Conservation (phyloP, 2,329 filamentous ascomycete genomes). For the Phoma herbarum region DNA sequence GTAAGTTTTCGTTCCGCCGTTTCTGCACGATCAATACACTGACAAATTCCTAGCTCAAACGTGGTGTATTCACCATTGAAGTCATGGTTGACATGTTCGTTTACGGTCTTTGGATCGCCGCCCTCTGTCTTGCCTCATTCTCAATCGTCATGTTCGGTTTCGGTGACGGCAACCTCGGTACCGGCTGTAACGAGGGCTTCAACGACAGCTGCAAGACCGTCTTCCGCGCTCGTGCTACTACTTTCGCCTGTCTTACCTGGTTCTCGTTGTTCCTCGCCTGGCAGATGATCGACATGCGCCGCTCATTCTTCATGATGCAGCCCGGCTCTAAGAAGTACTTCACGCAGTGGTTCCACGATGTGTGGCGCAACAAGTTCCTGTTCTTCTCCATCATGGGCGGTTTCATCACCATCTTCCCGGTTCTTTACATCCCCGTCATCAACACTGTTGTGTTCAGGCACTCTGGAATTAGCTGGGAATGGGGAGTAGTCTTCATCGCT, state of each 20-base stretch:
- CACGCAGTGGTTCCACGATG: constrained; percentile 69
- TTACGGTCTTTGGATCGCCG: constrained; percentile 47
- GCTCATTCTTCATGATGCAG: constrained; percentile 78
- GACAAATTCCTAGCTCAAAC: constrained; percentile 38
- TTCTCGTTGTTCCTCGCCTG: constrained; percentile 79
- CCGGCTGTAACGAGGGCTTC: constrained; percentile 44
- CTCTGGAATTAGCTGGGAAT: constrained; percentile 72
- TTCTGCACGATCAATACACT: constrained; percentile 9
- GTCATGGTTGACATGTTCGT: constrained; percentile 49
- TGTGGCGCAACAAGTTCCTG: constrained; percentile 75
- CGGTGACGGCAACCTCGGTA: constrained; percentile 44
- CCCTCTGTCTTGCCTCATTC: constrained; percentile 46
- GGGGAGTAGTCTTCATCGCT: constrained; percentile 72
- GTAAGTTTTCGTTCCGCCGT: constrained; percentile 26
- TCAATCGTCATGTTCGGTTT: constrained; percentile 47
- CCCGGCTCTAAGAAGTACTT: constrained; percentile 65
- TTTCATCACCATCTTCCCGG: constrained; percentile 44
- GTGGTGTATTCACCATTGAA: constrained; percentile 48
- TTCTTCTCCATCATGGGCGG: constrained; percentile 55
- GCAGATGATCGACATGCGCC: constrained; percentile 74
- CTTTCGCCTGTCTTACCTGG: constrained; percentile 78
- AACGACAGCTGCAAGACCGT: constrained; percentile 41
- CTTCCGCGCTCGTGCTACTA: constrained; percentile 70
- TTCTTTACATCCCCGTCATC: constrained; percentile 71
- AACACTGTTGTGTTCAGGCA: constrained; percentile 73